Evolutionary conservation across 192 early-diverging fungal genomes (phyloP), one percentile per base, ranked within the genome.

Genomic region (Backusella sp.): DNA sequence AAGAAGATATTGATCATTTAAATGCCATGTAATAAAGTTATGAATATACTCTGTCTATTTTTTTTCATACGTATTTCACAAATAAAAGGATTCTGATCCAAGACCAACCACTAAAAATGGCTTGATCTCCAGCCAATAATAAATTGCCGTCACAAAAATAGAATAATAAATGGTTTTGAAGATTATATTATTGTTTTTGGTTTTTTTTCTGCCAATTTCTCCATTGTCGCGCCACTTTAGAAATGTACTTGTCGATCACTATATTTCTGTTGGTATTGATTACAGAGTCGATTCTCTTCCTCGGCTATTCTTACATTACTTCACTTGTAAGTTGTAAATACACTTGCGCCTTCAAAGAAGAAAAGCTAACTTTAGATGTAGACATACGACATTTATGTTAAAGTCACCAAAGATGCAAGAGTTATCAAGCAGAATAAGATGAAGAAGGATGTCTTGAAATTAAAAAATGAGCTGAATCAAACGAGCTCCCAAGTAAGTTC

Each of bases 401-500:
- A 85, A 73, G 37, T 79, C 35, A 75, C 89, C 66, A 86, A 90
- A 44, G 89, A 89, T 72, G 81, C 88, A n/a, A 69, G 68, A 0
- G 73, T 92, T 19, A 76, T 81, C 8, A 86, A 91, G 56, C 92
- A 92, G 23, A 77, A 87, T 6, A 80, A 85, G 68, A 86, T 92
- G 68, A 90, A 90, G 68, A 84, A 85, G 42, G 85, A 90, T 8
- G 86, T 93, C 6, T 73, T 93, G 15, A 82, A 78, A 15, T 77
- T 93, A 68, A 91, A 91, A 79, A 83, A 79, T 36, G 90, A 93
- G 7, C 86, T 95, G 36, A 79, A 84, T 36, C 73, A 82, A 52
- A 93, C 92, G 46, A 94, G 91, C 37, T 91, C 92, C 0, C 92
- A 91, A 84, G 88, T 89, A 80, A 52, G 23, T 42, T 42, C 52